phyloP scores from a whole-genome alignment of 352 stramenopile species.

The Globisporangium ultimum region DNA sequence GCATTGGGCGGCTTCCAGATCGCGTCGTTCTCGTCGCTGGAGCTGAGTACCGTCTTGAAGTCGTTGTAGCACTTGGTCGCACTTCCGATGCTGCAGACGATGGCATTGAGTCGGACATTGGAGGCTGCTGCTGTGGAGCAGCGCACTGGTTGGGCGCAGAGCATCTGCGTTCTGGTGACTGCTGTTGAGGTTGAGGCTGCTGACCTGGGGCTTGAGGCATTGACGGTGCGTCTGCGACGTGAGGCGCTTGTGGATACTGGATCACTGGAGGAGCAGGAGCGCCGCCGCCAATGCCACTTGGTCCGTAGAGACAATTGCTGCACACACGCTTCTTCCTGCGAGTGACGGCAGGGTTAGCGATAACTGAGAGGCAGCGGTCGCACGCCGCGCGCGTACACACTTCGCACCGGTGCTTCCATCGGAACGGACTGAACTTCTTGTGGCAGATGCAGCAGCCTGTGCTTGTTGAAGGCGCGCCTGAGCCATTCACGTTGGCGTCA shows the following conservation, averaged over 20 bases:
- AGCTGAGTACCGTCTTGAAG: background rate
- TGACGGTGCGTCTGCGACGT: background rate
- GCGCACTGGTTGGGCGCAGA: background rate
- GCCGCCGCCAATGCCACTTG: slow-evolving; percentile 21
- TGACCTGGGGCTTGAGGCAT: background rate
- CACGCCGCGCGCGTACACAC: slow-evolving; percentile 55
- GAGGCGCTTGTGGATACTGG: background rate
- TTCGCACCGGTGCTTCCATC: slow-evolving; percentile 71
- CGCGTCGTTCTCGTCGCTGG: slow-evolving; percentile 15
- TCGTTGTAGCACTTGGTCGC: background rate
- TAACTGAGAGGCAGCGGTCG: slow-evolving; percentile 57
- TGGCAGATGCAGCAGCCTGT: slow-evolving; percentile 45
- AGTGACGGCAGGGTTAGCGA: slow-evolving; percentile 45
- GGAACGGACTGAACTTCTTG: slow-evolving; percentile 69
- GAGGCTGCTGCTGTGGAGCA: background rate
- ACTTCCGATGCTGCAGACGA: background rate
- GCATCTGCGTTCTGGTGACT: background rate
- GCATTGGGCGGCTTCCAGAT: background rate
- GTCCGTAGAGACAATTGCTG: slow-evolving; percentile 57
- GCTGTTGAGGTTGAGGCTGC: background rate
- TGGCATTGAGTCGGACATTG: background rate
- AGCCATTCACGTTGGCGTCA: slow-evolving; percentile 15
- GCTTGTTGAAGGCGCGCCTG: slow-evolving; percentile 11
- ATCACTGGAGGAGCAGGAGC: background rate
- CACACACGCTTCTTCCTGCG: slow-evolving; percentile 71